Evolutionary conservation across 495 filamentous ascomycete species (phyloP).

Genomic region (Recurvomyces mirabilis): DNA sequence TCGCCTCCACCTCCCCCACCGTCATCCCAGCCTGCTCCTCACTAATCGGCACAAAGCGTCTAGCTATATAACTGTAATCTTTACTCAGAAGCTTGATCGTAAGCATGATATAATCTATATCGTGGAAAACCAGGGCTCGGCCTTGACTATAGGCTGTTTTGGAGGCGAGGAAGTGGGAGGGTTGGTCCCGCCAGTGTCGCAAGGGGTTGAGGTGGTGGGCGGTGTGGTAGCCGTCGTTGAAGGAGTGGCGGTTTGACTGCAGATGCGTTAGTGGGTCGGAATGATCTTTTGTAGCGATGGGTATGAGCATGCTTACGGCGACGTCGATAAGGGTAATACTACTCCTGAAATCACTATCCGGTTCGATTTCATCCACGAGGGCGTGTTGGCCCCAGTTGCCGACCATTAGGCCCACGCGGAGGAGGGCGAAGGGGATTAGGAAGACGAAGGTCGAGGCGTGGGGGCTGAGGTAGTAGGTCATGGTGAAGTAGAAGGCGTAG

Average conservation of each 20-base stretch:
- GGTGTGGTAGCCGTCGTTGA: constrained; percentile 42
- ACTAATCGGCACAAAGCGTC: constrained; percentile 11
- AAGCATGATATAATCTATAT: constrained; percentile 59
- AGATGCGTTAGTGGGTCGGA: not conserved
- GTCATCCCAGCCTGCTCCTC: constrained; percentile 48
- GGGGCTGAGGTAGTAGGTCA: constrained; percentile 40
- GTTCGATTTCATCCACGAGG: constrained; percentile 56
- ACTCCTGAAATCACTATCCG: constrained; percentile 56
- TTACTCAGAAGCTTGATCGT: constrained; percentile 47
- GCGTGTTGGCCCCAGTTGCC: constrained; percentile 72
- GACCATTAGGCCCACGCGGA: constrained; percentile 57
- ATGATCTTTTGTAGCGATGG: no score
- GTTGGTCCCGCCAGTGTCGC: constrained; percentile 62
- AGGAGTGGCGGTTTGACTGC: constrained; percentile 61
- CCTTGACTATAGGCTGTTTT: constrained; percentile 47
- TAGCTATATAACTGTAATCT: constrained; percentile 52
- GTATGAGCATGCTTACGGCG: no score
- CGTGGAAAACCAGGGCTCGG: constrained; percentile 53
- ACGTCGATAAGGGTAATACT: constrained; percentile 67
- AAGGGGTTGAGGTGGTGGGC: constrained; percentile 61
- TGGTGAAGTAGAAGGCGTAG: constrained; percentile 37
- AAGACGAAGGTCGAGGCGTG: constrained; percentile 48
- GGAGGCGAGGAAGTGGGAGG: constrained; percentile 47
- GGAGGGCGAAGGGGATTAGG: constrained; percentile 45
- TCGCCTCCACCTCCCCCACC: constrained; percentile 25